A percentile compares a stretch with the other conserved stretches of the same genome.
Evolutionary conservation across 192 early-diverging fungal species (phyloP).

Genomic region (Rhizophlyctis rosea): DNA sequence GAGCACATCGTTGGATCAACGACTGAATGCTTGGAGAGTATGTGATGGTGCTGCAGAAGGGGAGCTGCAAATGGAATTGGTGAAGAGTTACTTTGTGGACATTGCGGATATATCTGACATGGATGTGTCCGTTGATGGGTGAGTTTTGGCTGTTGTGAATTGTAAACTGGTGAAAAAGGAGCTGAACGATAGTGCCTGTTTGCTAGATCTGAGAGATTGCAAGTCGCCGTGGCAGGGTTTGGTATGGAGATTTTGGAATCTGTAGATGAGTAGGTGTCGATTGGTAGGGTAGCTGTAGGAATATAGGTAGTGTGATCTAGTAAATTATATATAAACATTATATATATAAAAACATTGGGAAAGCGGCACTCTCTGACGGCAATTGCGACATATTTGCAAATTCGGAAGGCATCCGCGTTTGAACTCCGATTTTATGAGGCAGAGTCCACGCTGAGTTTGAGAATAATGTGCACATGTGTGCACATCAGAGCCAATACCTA

Average conservation of each 20-base stretch:
- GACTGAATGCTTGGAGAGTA: conserved; percentile 57
- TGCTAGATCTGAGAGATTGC: not conserved
- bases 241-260: conserved; percentile 24
- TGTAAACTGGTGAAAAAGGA: not conserved
- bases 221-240: conserved; percentile 24
- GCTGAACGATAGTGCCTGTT: not conserved
- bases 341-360: not conserved
- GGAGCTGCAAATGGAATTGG: not conserved
- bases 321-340: not conserved
- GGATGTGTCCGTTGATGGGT: conserved; percentile 8
- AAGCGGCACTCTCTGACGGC: no score
- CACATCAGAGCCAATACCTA: no score
- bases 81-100: conserved; percentile 6
- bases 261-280: no score
- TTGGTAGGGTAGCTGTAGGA: no score
- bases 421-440: no score
- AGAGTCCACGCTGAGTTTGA: no score
- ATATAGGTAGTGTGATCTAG: not conserved
- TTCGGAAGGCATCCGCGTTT: no score
- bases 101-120: conserved; percentile 22
- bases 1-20: conserved; percentile 67
- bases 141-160: not conserved
- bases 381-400: no score
- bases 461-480: no score
- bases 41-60: not conserved